phyloP scores from a whole-genome alignment of 495 filamentous ascomycete species.

The Entonaema liquescens region DNA sequence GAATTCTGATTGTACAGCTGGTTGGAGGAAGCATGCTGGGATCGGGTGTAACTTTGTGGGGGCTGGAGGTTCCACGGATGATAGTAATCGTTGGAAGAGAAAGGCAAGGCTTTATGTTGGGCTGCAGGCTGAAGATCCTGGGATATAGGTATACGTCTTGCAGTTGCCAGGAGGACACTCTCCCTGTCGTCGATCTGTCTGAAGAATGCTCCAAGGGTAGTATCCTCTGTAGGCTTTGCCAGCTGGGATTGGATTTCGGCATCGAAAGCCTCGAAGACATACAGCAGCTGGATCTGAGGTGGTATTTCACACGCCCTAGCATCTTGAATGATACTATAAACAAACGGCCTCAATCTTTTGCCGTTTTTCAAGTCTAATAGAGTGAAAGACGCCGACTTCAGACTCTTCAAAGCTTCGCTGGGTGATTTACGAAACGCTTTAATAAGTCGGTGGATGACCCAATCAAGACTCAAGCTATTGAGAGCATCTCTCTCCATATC shows the following conservation, averaged over 20 bases:
- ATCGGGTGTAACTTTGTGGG: not conserved
- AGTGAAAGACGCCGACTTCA: not conserved
- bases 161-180: not conserved
- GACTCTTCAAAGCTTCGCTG: not conserved
- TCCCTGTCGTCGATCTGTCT: not conserved
- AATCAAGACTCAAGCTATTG: not conserved
- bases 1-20: not conserved
- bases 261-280: not conserved
- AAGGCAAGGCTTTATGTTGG: not conserved
- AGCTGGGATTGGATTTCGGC: not conserved
- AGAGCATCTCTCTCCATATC: not conserved
- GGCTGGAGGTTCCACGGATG: not conserved
- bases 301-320: not conserved
- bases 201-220: not conserved
- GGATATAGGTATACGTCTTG: not conserved
- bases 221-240: not conserved
- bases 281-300: not conserved
- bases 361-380: not conserved
- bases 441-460: not conserved
- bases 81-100: not conserved
- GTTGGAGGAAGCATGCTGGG: not conserved
- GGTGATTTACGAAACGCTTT: not conserved
- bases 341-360: not conserved
- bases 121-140: not conserved
- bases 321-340: not conserved